phyloP scores from a whole-genome alignment of 768 basidiomycete genomes.

The Boletus subcaerulescens region DNA sequence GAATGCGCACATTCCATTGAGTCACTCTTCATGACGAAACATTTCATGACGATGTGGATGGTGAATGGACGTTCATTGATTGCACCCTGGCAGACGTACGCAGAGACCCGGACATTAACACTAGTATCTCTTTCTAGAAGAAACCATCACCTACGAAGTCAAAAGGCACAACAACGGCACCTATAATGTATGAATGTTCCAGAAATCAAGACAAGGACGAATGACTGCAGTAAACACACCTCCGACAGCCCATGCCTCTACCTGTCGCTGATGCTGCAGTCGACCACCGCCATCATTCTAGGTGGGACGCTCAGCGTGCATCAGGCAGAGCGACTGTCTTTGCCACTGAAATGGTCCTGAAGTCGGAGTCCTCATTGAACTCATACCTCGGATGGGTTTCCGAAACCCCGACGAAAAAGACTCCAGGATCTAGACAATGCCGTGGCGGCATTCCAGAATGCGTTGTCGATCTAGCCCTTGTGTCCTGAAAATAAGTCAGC shows the following conservation, averaged over 20 bases:
- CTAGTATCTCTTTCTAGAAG: constrained; percentile 7
- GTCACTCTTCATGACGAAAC: constrained; percentile 55
- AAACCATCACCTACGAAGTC: constrained; percentile 49
- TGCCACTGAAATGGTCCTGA: constrained; percentile 80
- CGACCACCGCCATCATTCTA: constrained; percentile 72
- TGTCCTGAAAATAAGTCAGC: constrained; percentile 32
- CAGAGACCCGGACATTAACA: constrained; percentile 19
- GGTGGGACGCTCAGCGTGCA: constrained; percentile 38
- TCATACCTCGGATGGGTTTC: constrained; percentile 84
- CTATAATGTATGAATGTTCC: constrained; percentile 32
- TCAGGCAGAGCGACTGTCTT: constrained; percentile 79
- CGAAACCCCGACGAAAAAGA: constrained; percentile 76
- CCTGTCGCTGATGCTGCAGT: constrained; percentile 80
- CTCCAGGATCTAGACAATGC: constrained; percentile 80
- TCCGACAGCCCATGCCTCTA: constrained; percentile 82
- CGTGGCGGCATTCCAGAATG: constrained; percentile 66
- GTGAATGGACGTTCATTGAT: constrained; percentile 25
- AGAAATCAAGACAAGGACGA: constrained; percentile 6
- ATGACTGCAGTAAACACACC: constrained; percentile 40
- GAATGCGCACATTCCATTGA: constrained; percentile 59
- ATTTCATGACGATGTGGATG: constrained; percentile 9
- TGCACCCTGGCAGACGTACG: constrained; percentile 62
- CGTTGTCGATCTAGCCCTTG: constrained; percentile 83
- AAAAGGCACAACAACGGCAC: constrained; percentile 77
- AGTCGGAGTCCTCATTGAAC: constrained; percentile 78